Percentiles rank a stretch among this genome's conserved stretches.
These are phyloP conservation scores for Elaeagnus macrophylla DNA, from an alignment of 306 rosid genomes.

Conservation along the genomic window DNA sequence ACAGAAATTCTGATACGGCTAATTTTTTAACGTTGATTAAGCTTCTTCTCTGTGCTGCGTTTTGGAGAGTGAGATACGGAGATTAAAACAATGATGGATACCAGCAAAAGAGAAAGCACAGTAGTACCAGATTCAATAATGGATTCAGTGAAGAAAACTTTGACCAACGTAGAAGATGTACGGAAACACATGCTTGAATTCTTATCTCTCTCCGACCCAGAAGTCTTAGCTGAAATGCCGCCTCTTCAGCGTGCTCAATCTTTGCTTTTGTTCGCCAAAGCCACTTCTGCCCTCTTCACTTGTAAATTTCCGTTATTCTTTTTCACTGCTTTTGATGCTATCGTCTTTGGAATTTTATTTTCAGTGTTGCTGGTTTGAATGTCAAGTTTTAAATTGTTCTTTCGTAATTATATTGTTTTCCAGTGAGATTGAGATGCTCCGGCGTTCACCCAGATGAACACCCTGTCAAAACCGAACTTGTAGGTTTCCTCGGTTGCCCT, in stretches of 20 bases:
- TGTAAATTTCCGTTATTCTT: constrained; percentile 25
- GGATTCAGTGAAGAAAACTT: constrained; percentile 53
- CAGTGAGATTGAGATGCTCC: constrained; percentile 73
- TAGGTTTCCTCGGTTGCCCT: constrained; percentile 26
- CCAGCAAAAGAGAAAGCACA: constrained; percentile 26
- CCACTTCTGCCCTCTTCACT: constrained; percentile 56
- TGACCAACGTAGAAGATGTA: constrained; percentile 38
- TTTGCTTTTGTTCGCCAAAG: constrained; percentile 50
- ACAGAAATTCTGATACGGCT: no score
- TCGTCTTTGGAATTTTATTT: neutral
- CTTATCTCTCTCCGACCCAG: constrained; percentile 53
- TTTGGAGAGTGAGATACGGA: neutral
- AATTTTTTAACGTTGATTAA: no score
- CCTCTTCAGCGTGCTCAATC: constrained; percentile 84
- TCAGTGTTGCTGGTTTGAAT: no score
- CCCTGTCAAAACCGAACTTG: constrained; percentile 71
- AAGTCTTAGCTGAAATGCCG: constrained; percentile 49
- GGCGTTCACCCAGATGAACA: constrained; percentile 75
- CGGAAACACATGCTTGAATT: constrained; percentile 35
- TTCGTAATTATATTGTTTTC: constrained; percentile 17
- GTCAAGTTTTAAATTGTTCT: constrained; percentile 6
- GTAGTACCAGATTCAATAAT: constrained; percentile 53
- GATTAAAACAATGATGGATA: constrained; percentile 30
- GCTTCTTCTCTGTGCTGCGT: no score
- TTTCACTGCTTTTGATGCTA: neutral